phyloP scores from a whole-genome alignment of 2,329 filamentous ascomycete species.

The Claviceps sp. region DNA sequence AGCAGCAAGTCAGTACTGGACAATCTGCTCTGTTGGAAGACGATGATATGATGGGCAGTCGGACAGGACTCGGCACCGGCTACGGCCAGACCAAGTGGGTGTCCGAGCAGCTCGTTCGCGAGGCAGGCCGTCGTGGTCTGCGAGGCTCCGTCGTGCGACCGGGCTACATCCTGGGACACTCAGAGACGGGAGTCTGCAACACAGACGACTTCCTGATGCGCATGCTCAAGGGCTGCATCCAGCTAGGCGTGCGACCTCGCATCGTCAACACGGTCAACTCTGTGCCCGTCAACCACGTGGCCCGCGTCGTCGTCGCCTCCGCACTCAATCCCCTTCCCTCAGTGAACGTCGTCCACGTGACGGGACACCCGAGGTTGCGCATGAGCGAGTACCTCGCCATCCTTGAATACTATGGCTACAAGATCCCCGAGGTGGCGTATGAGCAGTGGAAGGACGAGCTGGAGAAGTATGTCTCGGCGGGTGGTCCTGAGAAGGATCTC shows the following conservation, averaged over 20 bases:
- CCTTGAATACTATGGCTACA: constrained; percentile 59
- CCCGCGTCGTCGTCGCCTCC: constrained; percentile 63
- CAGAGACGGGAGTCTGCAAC: constrained; percentile 54
- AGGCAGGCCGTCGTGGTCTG: constrained; percentile 67
- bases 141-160: constrained; percentile 64
- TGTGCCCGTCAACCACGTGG: constrained; percentile 76
- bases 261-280: constrained; percentile 83
- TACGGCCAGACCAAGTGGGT: constrained; percentile 90
- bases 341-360: constrained; percentile 60
- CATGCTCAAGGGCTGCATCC: constrained; percentile 76
- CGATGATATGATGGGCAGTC: constrained; percentile 67
- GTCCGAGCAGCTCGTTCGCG: constrained; percentile 53
- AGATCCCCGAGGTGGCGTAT: constrained; percentile 63
- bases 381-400: constrained; percentile 49
- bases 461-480: constrained; percentile 16
- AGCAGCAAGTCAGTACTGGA: constrained; percentile 34
- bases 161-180: constrained; percentile 73
- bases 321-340: constrained; percentile 45
- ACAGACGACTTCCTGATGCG: constrained; percentile 87
- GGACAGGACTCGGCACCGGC: constrained; percentile 65
- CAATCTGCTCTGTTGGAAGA: constrained; percentile 55
- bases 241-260: constrained; percentile 57
- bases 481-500: constrained; percentile 13
- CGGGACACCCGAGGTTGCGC: constrained; percentile 42
- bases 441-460: constrained; percentile 18